Base-by-base conservation (phyloP, 768 basidiomycete genomes). In the Amanita pallidorosea region DNA sequence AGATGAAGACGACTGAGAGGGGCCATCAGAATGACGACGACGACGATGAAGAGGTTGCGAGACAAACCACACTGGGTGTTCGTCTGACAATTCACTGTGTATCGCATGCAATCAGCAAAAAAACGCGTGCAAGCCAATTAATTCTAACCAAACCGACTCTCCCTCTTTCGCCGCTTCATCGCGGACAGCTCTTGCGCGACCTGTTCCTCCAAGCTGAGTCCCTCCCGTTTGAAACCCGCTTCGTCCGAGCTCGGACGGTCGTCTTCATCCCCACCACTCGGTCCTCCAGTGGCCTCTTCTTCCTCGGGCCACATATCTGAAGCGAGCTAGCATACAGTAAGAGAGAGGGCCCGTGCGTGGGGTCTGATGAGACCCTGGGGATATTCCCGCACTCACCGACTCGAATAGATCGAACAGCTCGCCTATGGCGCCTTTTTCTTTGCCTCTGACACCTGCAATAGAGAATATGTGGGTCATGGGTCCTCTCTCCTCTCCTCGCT, bases 361-460 rank as follows among this genome's bases (percentile, higher is more conserved):
- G 38, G 38, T 1, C 25, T 54, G 22, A 51, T 34, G 15, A 45
- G 34, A 22, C 25, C 4, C 17, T 4, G 22, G 31, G n/a, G n/a
- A n/a, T 37, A 8, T 33, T 33, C 33, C 12, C 15, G 29, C 13
- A 65, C 80, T 58, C 55, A 89, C 89, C 47, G 75, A 75, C 53
- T 89, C 85, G 49, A 92, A 88, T 8, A 92, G 58, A 58, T 89
- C 86, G 55, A 83, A 83, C 33, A 88, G 63, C 60, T 92, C 89
- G 34, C 82, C 80, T 4, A 88, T 76, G 0, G 85, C 75, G 58
- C 82, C 83, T 55, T 77, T 84, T 63, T 92, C 90, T 57, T 83
- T 91, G 17, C 89, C 89, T 62, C 84, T 88, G 27, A 88, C 76
- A 57, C 76, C 76, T 78, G n/a, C 7, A 25, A 33, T 33, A 13